Base-by-base conservation (phyloP, 805 yeast genomes). In the Diddensiella caesifluorescens region DNA sequence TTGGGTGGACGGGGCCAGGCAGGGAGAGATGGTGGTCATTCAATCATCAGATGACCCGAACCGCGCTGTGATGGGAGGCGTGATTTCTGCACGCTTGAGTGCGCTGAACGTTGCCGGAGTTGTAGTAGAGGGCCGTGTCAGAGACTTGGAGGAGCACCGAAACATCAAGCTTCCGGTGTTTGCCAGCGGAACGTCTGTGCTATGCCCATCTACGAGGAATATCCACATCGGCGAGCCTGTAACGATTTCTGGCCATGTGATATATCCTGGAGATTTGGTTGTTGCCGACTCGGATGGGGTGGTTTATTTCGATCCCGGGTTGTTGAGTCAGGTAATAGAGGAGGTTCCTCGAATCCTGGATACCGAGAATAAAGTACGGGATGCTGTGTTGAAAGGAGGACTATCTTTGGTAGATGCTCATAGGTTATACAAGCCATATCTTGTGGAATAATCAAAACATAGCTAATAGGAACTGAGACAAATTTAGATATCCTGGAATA, bases 201-300 rank as follows among this genome's bases (percentile, higher is more conserved):
- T 43, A 13, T 43, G 47, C 22, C 47, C 47, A 12, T 25, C 47
- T 21, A 43, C 44, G 5, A 31, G 31, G 33, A 39, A 39, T 22
- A 39, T 43, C 18, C 39, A 21, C 3, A 53, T 64, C 26, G 67
- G 90, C 1, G 54, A 78, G 2, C 67, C 78, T 2, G 71, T 84
- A 46, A 96, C 88, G 55, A 76, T 77, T 46, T 74, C 85, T 22
- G 96, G 97, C 1, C 87, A 83, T 53, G 80, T 85, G 1, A 81
- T 85, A 50, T 96, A 89, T 58, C 74, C 73, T 62, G 47, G 47
- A 4, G 47, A 43, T 19, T 30, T 21, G 15, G 39, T 43, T 15
- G 42, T 43, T 19, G 47, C 39, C 7, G 47, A 43, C 26, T 15
- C 36, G 21, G 47, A 43, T 27, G 47, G 47, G 13, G 44, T 43